Base-by-base conservation (phyloP, 371 early-diverging fungal genomes). In the Mucor circinelloides region DNA sequence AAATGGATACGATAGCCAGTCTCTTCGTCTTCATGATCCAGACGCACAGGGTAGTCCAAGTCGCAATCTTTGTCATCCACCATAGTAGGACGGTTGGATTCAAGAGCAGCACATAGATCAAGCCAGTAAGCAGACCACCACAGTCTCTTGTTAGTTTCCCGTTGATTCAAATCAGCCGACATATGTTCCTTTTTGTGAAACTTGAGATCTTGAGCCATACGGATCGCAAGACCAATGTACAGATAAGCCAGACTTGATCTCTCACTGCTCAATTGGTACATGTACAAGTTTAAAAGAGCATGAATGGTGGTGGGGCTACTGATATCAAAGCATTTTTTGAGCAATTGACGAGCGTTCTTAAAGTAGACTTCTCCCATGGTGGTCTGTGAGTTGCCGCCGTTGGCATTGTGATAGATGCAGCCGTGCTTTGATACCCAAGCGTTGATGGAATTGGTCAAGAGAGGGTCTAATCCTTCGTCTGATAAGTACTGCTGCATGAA, bases 101-200 rank as follows among this genome's bases (percentile, higher is more conserved):
- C 84, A 15, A 84, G 56, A 5, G 84, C 80, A 25, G 84, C 80
- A 59, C 79, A 80, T 9, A 84, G 74, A 60, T 87, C 86, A 10
- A 86, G 75, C 80, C 86, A 86, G 61, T 87, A 87, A 46, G 85
- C 83, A 9, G 88, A 84, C 88, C 88, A 88, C 88, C 88, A 88
- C 21, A 88, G 69, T 5, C 84, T 80, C 63, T 86, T 86, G 58
- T 83, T 85, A 23, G 79, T 78, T 71, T 88, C 86, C 19, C 82
- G 72, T 58, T 86, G 85, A 19, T 77, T 74, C 12, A 78, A 68
- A 60, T 85, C 83, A 48, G 77, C 74, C 10, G 82, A 75, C 77
- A 81, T 77, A 60, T 79, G 77, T 13, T 76, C 76, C 63, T 82
- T 82, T 50, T 84, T 81, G 67, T 88, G 85, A 15, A 85, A 81